A percentile compares a stretch with the other conserved stretches of the same genome.
phyloP scores from a whole-genome alignment of 2,329 filamentous ascomycete genomes.

The Eutypa lata region DNA sequence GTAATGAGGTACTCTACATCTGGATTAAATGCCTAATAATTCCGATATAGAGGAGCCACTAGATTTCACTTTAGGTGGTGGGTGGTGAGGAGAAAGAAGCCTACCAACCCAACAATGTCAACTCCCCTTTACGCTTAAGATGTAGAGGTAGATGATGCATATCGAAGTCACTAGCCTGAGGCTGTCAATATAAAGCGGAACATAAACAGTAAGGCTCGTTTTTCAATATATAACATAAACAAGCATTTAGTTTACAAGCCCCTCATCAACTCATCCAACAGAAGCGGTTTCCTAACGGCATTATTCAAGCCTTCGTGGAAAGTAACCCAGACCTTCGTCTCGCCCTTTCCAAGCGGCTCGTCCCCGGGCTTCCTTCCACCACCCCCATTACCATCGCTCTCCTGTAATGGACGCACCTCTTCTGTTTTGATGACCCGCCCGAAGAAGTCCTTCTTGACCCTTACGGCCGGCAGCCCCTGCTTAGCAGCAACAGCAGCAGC shows the following conservation, averaged over 20 bases:
- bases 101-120: too few relatives aligned
- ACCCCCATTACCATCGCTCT: slow-evolving; percentile 33
- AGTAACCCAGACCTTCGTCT: slow-evolving; percentile 67
- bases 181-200: too few relatives aligned
- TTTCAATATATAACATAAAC: too few relatives aligned
- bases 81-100: too few relatives aligned
- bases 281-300: slow-evolving; percentile 73
- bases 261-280: slow-evolving; percentile 64
- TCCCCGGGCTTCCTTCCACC: slow-evolving; percentile 23
- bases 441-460: slow-evolving; percentile 39
- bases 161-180: too few relatives aligned
- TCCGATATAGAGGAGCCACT: too few relatives aligned
- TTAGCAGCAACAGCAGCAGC: slow-evolving; percentile 15
- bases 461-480: slow-evolving; percentile 25
- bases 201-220: too few relatives aligned
- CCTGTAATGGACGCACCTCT: slow-evolving; percentile 32
- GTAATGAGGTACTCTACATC: too few relatives aligned
- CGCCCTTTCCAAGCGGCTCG: slow-evolving; percentile 32
- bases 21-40: too few relatives aligned
- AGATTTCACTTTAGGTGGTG: too few relatives aligned
- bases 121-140: too few relatives aligned
- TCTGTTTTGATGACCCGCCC: slow-evolving; percentile 32
- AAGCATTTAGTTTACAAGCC: slow-evolving; percentile 38
- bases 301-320: slow-evolving; percentile 78
- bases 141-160: too few relatives aligned